Evolutionary conservation across 139 green algal species (phyloP), one percentile per base, ranked within the genome.

Genomic region (Volvox reticuliferus): DNA sequence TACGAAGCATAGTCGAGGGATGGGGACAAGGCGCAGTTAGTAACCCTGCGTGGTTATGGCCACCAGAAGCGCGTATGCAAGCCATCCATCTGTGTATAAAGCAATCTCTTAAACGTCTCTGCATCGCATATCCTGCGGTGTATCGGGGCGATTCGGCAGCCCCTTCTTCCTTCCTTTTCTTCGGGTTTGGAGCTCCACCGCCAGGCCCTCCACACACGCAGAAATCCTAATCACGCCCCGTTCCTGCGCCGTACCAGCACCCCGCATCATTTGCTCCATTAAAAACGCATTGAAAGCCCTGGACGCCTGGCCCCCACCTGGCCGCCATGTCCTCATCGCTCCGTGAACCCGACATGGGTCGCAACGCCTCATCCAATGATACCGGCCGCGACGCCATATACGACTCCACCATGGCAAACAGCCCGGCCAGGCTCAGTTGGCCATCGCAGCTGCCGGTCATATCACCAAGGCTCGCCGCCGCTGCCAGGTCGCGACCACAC

Each of bases 371-470:
- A 17, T 92, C 82, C 50, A 86, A 69, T 33, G 82, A n/a, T 21
- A 91, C 78, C 20, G 95, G 94, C 62, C 97, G 92, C 20, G 69
- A 30, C 12, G 32, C 89, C 90, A 97, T 93, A 93, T 98, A 98
- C 13, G n/a, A 79, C 37, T 93, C 88, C n/a, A 96, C 82, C 44
- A 28, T 26, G 21, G 69, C 85, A 67, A 89, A 28, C 37, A 89
- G 44, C 28, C 28, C 69, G 19, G 69, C 26, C 36, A 89, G 69
- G 44, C 69, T 79, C 28, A 35, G n/a, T 67, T 36, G 35, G n/a
- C 75, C 77, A 94, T 75, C 86, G 73, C 75, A 33, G 26, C 61
- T 50, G 20, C n/a, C 85, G 14, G 0, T 73, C 91, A 68, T 79
- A 88, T 19, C 68, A 6, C 36, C 83, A 0, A 36, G 35, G 30